These are phyloP conservation scores for Rhodotorula kratochvilovae DNA, from an alignment of 768 basidiomycete species.

Conservation along the genomic window DNA sequence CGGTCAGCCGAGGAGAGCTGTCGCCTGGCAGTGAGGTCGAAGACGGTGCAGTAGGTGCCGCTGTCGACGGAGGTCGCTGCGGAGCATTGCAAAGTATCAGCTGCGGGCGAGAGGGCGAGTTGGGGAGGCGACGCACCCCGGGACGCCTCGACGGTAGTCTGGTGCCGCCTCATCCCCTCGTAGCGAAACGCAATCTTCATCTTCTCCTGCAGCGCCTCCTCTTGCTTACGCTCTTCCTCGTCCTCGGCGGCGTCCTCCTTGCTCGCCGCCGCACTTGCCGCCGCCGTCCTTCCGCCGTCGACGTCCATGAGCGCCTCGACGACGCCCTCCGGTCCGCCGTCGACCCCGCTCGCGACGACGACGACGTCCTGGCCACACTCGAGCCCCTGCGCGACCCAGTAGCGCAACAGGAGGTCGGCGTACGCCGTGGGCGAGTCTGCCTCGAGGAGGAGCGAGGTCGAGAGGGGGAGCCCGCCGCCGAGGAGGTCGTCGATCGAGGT, in stretches of 20 bases:
- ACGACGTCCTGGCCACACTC: constrained; percentile 64
- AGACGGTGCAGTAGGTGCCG: constrained; percentile 63
- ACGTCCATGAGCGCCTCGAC: constrained; percentile 68
- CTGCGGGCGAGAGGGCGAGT: too few species aligned
- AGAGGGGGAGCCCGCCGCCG: constrained; percentile 82
- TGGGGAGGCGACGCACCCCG: too few species aligned
- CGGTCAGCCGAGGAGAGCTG: constrained; percentile 55
- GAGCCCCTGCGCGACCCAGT: constrained; percentile 84
- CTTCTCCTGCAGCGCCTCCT: constrained; percentile 48
- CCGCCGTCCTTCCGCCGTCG: constrained; percentile 39
- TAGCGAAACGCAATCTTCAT: constrained; percentile 99
- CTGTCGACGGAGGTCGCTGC: constrained; percentile 49
- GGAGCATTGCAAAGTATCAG: background rate
- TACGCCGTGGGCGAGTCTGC: constrained; percentile 83
- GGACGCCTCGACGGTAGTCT: constrained; percentile 61
- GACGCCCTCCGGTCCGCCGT: constrained; percentile 56
- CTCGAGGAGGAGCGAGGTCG: constrained; percentile 68
- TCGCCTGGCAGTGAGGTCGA: constrained; percentile 67
- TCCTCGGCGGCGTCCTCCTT: constrained; percentile 39
- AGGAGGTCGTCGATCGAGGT: constrained; percentile 92
- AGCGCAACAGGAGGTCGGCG: constrained; percentile 75
- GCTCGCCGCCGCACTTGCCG: constrained; percentile 39
- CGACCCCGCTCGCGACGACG: constrained; percentile 55
- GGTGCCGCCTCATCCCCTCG: constrained; percentile 84
- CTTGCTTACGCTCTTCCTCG: constrained; percentile 46